Conservation (phyloP, 2,329 filamentous ascomycete species). For the Amauroascus verrucosus region DNA sequence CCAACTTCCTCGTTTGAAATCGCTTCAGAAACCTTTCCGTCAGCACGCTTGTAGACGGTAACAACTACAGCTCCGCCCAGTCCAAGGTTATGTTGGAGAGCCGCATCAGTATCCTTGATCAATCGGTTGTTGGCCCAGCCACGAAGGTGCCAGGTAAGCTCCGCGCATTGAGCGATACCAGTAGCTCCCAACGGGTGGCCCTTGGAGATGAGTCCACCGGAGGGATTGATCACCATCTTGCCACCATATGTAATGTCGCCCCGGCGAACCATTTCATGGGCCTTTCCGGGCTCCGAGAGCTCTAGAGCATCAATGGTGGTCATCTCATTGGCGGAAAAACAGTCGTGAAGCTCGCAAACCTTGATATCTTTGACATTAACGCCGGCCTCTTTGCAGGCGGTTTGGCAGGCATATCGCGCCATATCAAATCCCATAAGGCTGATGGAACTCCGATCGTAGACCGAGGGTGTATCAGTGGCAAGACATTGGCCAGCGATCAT, state of each 20-base stretch:
- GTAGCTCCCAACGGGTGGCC: slow-evolving; percentile 90
- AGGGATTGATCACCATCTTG: slow-evolving; percentile 76
- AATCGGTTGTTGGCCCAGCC: slow-evolving; percentile 91
- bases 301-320: slow-evolving; percentile 78
- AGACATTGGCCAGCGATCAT: slow-evolving; percentile 79
- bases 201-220: slow-evolving; percentile 89
- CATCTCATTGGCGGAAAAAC: slow-evolving; percentile 94
- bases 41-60: slow-evolving; percentile 76
- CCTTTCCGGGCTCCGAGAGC: slow-evolving; percentile 66
- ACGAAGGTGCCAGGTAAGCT: slow-evolving; percentile 88
- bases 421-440: slow-evolving; percentile 86
- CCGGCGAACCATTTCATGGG: slow-evolving; percentile 76
- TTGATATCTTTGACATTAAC: slow-evolving; percentile 57
- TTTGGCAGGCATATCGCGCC: slow-evolving; percentile 58
- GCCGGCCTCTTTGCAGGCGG: slow-evolving; percentile 61
- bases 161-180: slow-evolving; percentile 89
- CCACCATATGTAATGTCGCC: slow-evolving; percentile 90
- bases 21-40: slow-evolving; percentile 54
- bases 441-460: slow-evolving; percentile 73
- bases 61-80: slow-evolving; percentile 84
- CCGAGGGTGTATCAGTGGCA: slow-evolving; percentile 67
- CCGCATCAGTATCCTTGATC: slow-evolving; percentile 56
- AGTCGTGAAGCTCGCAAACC: slow-evolving; percentile 91
- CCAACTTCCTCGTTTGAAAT: slow-evolving; percentile 56
- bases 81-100: slow-evolving; percentile 86